Base-by-base conservation (phyloP, 1,284 basidiomycete species). In the Trametes versicolor region DNA sequence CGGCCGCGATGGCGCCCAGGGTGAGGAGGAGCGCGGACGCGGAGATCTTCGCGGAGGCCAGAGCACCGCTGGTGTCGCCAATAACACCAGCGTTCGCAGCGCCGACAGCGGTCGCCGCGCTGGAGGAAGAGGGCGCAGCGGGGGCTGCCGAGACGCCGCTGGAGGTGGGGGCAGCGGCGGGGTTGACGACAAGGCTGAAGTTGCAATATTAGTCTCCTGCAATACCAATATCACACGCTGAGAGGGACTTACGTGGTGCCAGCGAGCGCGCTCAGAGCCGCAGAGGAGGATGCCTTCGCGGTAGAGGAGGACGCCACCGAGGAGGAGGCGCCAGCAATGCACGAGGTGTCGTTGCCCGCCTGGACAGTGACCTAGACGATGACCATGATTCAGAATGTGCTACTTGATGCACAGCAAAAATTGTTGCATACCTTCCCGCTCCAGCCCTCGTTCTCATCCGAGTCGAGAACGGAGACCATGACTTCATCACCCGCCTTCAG, bases 391-490 rank as follows among this genome's bases (percentile, higher is more conserved):
- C 55, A 23, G 51, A 32, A 4, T 15, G 45, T 12, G 27, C 5
- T 6, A 17, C 3, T 32, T 17, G 45, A 50, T 19, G 8, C 2
- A 19, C 2, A 23, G 29, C 48, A 23, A 12, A 13, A 55, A 34
- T 2, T 21, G 10, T 52, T 25, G 75, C 87, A 72, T 65, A 92
- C 91, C 13, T 69, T 70, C 58, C 79, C 81, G 69, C 84, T 87
- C 91, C 90, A 94, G 5, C 84, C 89, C 72, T 92, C 89, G 1
- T 87, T 72, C 48, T 80, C 84, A 41, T 71, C 62, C 7, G 77
- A 71, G 72, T 92, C 90, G 64, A 84, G 74, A 21, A 92, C 70
- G n/a, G 84, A 88, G 55, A 92, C 69, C 71, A 82, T 76, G 57
- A 90, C 79, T 43, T 79, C 66, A 27, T 80, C 80, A 45, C 87